Conservation (phyloP, 2,329 filamentous ascomycete species). For the Phoma herbarum region DNA sequence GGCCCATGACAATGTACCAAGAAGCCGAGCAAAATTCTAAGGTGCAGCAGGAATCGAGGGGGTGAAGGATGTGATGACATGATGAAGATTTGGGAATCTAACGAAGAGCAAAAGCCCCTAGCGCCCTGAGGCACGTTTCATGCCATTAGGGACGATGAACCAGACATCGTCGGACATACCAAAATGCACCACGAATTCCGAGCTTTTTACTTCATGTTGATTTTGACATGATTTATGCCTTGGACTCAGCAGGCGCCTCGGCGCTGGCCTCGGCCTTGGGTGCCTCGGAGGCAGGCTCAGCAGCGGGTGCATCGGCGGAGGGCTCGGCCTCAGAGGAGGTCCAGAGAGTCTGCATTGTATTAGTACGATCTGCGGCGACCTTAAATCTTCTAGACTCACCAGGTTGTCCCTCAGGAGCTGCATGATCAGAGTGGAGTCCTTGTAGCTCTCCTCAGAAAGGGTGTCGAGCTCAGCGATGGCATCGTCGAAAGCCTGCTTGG, state of each 20-base stretch:
- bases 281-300: slow-evolving; percentile 64
- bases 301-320: slow-evolving; percentile 64
- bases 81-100: slow-evolving; percentile 52
- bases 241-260: slow-evolving; percentile 67
- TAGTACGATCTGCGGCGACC: background rate
- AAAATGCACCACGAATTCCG: slow-evolving; percentile 46
- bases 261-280: slow-evolving; percentile 51
- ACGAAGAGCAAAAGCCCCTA: slow-evolving; percentile 45
- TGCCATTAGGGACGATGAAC: slow-evolving; percentile 42
- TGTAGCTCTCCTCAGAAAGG: slow-evolving; percentile 98
- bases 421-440: slow-evolving; percentile 99
- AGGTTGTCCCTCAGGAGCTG: slow-evolving; percentile 97
- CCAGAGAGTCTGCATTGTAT: slow-evolving; percentile 82
- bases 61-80: slow-evolving; percentile 40
- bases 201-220: slow-evolving; percentile 45
- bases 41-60: slow-evolving; percentile 16
- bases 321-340: slow-evolving; percentile 98
- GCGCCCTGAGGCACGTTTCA: slow-evolving; percentile 45
- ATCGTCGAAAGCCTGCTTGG: slow-evolving; percentile 95
- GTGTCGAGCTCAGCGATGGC: slow-evolving; percentile 97
- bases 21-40: slow-evolving; percentile 26
- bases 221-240: slow-evolving; percentile 56
- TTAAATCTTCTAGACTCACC: slow-evolving; percentile 57
- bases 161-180: slow-evolving; percentile 43
- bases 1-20: slow-evolving; percentile 26